These are phyloP conservation scores for Pulveroboletus sp. DNA, from an alignment of 768 basidiomycete species.

Conservation along the genomic window DNA sequence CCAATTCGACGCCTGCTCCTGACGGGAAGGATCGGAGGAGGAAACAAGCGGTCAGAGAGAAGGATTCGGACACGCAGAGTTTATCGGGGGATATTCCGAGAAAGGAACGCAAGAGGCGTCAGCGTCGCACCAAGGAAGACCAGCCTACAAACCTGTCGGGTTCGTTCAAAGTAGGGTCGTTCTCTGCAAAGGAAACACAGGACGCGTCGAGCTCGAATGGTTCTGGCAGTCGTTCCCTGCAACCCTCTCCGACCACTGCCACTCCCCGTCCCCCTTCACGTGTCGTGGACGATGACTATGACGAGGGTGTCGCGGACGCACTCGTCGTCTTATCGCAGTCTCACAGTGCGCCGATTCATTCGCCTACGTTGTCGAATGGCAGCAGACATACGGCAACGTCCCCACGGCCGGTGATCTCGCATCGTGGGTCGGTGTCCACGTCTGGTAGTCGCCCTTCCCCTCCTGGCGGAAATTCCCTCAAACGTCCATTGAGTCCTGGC, in stretches of 20 bases:
- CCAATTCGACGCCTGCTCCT: slow-evolving; percentile 38
- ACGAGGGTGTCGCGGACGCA: slow-evolving; percentile 85
- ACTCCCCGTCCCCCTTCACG: slow-evolving; percentile 59
- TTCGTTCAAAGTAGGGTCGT: slow-evolving; percentile 30
- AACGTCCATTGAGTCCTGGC: slow-evolving; percentile 66
- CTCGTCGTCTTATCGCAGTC: slow-evolving; percentile 63
- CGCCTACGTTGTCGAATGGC: slow-evolving; percentile 55
- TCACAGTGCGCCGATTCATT: slow-evolving; percentile 36
- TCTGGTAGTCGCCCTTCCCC: slow-evolving; percentile 63
- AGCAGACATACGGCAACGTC: slow-evolving; percentile 47
- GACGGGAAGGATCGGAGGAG: slow-evolving; percentile 46
- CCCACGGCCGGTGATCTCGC: slow-evolving; percentile 44
- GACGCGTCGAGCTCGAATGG: slow-evolving; percentile 64
- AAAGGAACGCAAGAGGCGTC: slow-evolving; percentile 54
- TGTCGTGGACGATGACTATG: slow-evolving; percentile 87
- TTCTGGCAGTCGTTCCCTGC: slow-evolving; percentile 57
- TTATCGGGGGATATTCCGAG: slow-evolving; percentile 42
- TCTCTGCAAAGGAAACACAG: slow-evolving; percentile 45
- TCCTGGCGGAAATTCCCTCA: slow-evolving; percentile 46
- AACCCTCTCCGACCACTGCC: slow-evolving; percentile 66
- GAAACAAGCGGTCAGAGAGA: slow-evolving; percentile 42
- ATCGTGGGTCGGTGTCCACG: slow-evolving; percentile 66
- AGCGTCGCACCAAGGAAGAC: slow-evolving; percentile 42
- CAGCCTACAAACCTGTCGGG: slow-evolving; percentile 30
- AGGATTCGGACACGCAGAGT: slow-evolving; percentile 38